Evolutionary conservation across 1,139 yeast species (phyloP).

Genomic region (Pichia sp.): DNA sequence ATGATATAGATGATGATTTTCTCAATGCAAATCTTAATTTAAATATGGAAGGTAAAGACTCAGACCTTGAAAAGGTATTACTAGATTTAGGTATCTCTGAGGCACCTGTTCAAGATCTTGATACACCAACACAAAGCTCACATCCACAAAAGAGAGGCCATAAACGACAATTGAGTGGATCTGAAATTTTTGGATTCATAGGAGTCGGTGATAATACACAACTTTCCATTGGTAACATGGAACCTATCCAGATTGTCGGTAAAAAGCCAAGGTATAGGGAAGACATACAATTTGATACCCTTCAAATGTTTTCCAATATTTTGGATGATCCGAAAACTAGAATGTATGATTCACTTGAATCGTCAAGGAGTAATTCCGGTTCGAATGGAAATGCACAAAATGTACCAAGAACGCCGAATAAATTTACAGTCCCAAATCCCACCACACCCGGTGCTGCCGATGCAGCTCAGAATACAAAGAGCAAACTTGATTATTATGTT

Average conservation of each 20-base stretch:
- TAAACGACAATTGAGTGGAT: slow-evolving; percentile 37
- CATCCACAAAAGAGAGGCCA: slow-evolving; percentile 12
- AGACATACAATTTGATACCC: slow-evolving; percentile 19
- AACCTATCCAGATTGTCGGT: slow-evolving; percentile 20
- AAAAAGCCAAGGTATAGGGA: slow-evolving; percentile 24
- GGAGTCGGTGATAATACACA: slow-evolving; percentile 40
- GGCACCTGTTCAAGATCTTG: slow-evolving; percentile 9
- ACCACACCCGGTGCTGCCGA: too few species aligned
- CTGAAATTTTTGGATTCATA: slow-evolving; percentile 50
- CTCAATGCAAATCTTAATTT: slow-evolving; percentile 8
- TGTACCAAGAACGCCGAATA: too few species aligned
- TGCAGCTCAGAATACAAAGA: too few species aligned
- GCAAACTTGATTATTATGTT: slow-evolving; percentile 10
- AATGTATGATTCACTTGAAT: too few species aligned
- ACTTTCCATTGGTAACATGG: slow-evolving; percentile 39
- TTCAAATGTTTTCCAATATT: slow-evolving; percentile 8
- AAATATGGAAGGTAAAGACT: slow-evolving; percentile 8
- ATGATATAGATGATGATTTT: slow-evolving; percentile 9
- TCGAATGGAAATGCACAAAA: too few species aligned
- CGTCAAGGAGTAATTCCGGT: too few species aligned
- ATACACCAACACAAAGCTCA: not conserved
- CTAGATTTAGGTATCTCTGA: slow-evolving; percentile 48
- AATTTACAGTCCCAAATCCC: too few species aligned
- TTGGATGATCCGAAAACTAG: too few species aligned
- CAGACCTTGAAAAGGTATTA: slow-evolving; percentile 24